Conservation (phyloP, 805 yeast genomes). For the Myxozyma geophila region DNA sequence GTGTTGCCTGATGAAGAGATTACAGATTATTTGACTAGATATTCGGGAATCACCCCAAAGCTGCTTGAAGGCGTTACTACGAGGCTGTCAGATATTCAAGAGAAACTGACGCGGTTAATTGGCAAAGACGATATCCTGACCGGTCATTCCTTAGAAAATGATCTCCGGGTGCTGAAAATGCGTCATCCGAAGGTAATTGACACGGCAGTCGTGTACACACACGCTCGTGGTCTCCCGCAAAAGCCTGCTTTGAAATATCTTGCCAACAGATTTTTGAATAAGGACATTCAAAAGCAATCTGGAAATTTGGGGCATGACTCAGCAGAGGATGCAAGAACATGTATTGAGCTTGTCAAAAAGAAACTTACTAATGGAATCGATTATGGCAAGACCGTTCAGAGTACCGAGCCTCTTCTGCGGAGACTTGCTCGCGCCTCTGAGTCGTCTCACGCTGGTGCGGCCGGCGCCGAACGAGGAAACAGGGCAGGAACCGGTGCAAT, state of each 20-base stretch:
- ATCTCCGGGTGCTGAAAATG: conserved; percentile 69
- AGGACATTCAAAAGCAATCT: conserved; percentile 60
- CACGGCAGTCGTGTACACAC: conserved; percentile 74
- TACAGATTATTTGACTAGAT: conserved; percentile 77
- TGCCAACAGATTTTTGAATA: conserved; percentile 58
- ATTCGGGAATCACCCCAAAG: conserved; percentile 85
- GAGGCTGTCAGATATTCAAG: conserved; percentile 69
- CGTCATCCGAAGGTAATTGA: conserved; percentile 79
- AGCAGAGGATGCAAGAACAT: conserved; percentile 79
- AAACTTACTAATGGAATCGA: conserved; percentile 69
- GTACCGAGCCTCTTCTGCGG: conserved; percentile 35
- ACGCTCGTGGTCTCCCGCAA: conserved; percentile 79
- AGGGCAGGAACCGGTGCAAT: conserved; percentile 41
- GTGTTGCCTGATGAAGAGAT: conserved; percentile 80
- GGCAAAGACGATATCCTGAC: conserved; percentile 66
- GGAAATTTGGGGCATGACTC: conserved; percentile 79
- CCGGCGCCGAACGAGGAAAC: conserved; percentile 19
- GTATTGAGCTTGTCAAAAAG: conserved; percentile 73
- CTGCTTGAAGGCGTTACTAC: conserved; percentile 64
- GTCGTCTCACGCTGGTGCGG: conserved; percentile 5
- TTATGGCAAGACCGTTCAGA: conserved; percentile 57
- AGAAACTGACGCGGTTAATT: conserved; percentile 54
- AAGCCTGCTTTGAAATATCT: conserved; percentile 78
- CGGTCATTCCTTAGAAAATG: conserved; percentile 91
- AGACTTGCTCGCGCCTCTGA: conserved; percentile 32